Evolutionary conservation across 2,329 filamentous ascomycete species (phyloP), one percentile per base, ranked within the genome.

Genomic region (Pyrenophora tritici-repentis): DNA sequence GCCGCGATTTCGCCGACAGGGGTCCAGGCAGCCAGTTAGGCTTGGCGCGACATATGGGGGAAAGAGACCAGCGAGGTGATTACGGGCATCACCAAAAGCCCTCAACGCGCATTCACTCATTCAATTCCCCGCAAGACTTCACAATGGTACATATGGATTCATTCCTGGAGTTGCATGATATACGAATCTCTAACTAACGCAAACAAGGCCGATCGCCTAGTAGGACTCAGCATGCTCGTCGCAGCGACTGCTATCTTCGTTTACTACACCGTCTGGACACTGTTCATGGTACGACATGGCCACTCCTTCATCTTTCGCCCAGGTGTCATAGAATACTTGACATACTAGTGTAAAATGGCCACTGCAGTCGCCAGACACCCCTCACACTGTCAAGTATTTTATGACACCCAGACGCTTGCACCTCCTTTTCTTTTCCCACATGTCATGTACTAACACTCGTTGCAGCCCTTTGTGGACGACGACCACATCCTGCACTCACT

Each of bases 181-280:
- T 10, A 42, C n/a, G 18, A 20, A 20, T 20, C 18, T 20, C 14
- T 32, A 14, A 36, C 58, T 32, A 59, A 47, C 59, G 32, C n/a
- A 24, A 26, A 12, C 13, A 75, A 99, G 94, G 89, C 97, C 79
- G 94, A 96, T 84, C 92, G 90, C 85, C 83, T 89, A 63, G 82
- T 88, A 63, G 87, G 87, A 77, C 82, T 88, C 76, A 84, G 82
- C 75, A 90, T 90, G 87, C 86, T 90, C 74, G 79, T 89, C 75
- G 81, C 83, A 79, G 87, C 87, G 67, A 86, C 86, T 61, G 81
- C 82, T 67, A 84, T 90, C 73, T 90, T 90, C 75, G 80, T 88
- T 68, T 99, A 99, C 84, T 99, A 99, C 81, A 94, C 91, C 59
- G 85, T 96, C 76, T 99, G 94, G 94, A 96, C 94, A 22, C 83